Base-by-base conservation (phyloP, 768 basidiomycete genomes). In the Xerocomellus dryophilus region DNA sequence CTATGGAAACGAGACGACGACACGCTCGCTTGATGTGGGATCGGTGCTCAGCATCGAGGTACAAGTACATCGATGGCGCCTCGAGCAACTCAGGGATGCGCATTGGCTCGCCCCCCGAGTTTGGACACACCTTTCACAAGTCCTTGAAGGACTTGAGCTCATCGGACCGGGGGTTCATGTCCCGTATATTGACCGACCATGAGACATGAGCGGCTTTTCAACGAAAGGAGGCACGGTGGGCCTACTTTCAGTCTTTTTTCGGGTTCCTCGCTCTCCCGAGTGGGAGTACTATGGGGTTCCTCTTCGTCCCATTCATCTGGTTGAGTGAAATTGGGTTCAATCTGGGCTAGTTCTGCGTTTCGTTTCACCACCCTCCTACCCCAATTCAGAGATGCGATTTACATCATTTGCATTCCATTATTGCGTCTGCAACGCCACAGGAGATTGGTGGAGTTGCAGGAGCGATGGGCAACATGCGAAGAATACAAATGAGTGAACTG, bases 91-190 rank as follows among this genome's bases (percentile, higher is more conserved):
- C n/a, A n/a, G n/a, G n/a, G n/a, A n/a, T n/a, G n/a, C n/a, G n/a
- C n/a, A 25, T 25, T 25, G 23, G 23, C 23, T 25, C 23, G 23
- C 23, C 7, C 45, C 7, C 21, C 14, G n/a, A 20, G 25, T 2
- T 10, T 12, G 21, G 17, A 17, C 27, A 11, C 23, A 52, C 57
- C 51, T 56, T 54, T 47, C 51, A 49, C 23, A 52, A 36, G 34
- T 47, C 54, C 23, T 43, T 40, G 53, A 49, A 48, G 5, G 36
- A 27, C 47, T 49, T 41, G 47, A 45, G 4, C 38, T 56, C 47
- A 17, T 44, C 31, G 12, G 31, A 40, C 15, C 32, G 5, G 25
- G 12, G 15, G 55, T n/a, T 12, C 42, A 29, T 35, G 35, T 12
- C 27, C 42, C 23, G 23, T 25, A 25, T 25, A 25, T 25, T 25